Percentiles rank a stretch among this genome's conserved stretches.
Conservation (phyloP, 768 basidiomycete genomes). For the Mrakia blollopis region DNA sequence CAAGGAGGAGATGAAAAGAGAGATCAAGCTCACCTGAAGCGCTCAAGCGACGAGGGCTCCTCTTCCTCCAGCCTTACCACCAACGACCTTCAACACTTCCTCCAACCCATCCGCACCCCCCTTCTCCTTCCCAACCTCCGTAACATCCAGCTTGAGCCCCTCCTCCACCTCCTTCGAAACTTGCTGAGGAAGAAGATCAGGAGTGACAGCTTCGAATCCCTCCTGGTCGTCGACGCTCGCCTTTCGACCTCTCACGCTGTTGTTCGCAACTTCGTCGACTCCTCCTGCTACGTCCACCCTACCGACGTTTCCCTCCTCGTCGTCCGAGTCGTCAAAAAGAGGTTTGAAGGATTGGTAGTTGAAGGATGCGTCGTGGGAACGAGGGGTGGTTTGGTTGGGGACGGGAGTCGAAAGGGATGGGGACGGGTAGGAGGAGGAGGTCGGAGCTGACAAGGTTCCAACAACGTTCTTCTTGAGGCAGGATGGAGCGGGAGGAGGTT, state of each 20-base stretch:
- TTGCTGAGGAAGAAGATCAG: neutral
- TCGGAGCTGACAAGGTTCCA: neutral
- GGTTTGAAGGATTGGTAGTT: slow-evolving; percentile 4
- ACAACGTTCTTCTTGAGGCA: neutral
- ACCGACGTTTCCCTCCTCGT: neutral
- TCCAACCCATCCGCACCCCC: neutral
- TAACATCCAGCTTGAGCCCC: neutral
- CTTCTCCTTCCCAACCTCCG: neutral
- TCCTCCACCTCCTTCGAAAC: neutral
- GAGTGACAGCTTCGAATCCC: neutral
- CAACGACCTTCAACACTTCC: too few species aligned
- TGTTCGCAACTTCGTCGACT: neutral
- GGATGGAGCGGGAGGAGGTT: neutral
- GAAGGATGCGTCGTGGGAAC: neutral
- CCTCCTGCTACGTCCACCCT: neutral
- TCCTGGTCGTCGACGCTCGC: neutral
- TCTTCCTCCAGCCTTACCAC: too few species aligned
- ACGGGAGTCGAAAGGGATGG: too few species aligned
- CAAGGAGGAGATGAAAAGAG: too few species aligned
- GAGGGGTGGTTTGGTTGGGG: neutral
- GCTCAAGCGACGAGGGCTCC: too few species aligned
- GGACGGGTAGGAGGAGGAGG: too few species aligned
- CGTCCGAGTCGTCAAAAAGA: neutral
- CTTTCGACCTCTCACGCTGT: neutral
- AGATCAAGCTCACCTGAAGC: too few species aligned